Evolutionary conservation across 2,329 filamentous ascomycete species (phyloP).

Genomic region (Neoscytalidium dimidiatum): DNA sequence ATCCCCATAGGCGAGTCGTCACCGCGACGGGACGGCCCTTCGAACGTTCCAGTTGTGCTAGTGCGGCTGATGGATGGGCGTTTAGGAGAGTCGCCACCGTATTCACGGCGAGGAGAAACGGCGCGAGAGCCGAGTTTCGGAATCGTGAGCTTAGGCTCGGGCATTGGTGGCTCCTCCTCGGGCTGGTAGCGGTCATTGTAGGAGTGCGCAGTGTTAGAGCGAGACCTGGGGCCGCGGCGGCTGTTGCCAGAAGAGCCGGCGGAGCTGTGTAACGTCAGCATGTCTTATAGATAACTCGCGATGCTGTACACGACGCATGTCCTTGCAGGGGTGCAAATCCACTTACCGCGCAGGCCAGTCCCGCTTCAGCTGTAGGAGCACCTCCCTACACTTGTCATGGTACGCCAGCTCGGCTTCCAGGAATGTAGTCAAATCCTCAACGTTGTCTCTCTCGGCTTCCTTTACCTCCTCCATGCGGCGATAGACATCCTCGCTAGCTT

Average conservation of each 20-base stretch:
- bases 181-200: conserved; percentile 61
- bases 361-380: conserved; percentile 69
- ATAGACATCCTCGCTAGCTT: conserved; percentile 87
- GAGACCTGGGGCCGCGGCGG: conserved; percentile 54
- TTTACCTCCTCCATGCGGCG: conserved; percentile 96
- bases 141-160: conserved; percentile 51
- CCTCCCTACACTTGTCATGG: conserved; percentile 86
- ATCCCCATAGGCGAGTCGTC: conserved; percentile 52
- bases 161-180: conserved; percentile 55
- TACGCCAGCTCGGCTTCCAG: conserved; percentile 88
- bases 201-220: conserved; percentile 66
- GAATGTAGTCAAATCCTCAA: conserved; percentile 77
- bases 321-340: conserved; percentile 1
- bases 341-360: conserved; percentile 67
- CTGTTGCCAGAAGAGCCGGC: conserved; percentile 27
- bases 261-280: conserved; percentile 30
- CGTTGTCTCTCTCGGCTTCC: conserved; percentile 81
- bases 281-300: conserved; percentile 24
- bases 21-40: conserved; percentile 56
- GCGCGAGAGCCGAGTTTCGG: conserved; percentile 46
- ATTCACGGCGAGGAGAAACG: conserved; percentile 36
- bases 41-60: conserved; percentile 54
- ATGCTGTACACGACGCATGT: conserved; percentile 28
- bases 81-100: conserved; percentile 30
- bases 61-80: conserved; percentile 52